Base-by-base conservation (phyloP, 108 stramenopile genomes). In the Discostella stelligeroides region DNA sequence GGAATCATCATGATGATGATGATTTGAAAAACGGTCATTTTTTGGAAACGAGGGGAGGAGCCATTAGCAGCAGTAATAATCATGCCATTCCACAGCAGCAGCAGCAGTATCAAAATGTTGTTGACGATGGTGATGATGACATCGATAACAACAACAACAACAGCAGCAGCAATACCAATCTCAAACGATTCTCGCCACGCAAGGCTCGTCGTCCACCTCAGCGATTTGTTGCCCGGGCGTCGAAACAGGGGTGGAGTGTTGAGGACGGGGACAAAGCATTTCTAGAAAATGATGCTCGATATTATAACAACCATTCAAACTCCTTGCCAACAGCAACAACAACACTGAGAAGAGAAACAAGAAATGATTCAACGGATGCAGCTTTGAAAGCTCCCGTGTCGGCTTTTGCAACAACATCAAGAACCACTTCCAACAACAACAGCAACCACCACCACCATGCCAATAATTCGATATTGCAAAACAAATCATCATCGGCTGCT, bases 141-240 rank as follows among this genome's bases (percentile, higher is more conserved):
- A 34, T 5, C 6, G 6, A 34, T 6, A 34, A 34, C 5, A 34
- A 6, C 34, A 34, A 34, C 6, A 5, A 34, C 34, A 34, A 34
- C 5, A 34, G 34, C 34, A 34, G 34, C 34, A 34, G 34, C 34
- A 34, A 34, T 34, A 34, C 5, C 34, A 34, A 34, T 34, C 34
- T n/a, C n/a, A n/a, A 34, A 34, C 34, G 34, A 34, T 34, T 5
- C 34, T 5, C 34, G 6, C 34, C 34, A 34, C 34, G 49, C 49
- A 15, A 24, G 4, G 20, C 1, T 1, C n/a, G 49, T 9, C 49
- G n/a, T 50, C 49, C 49, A 9, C 49, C 49, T 1, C 9, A 20
- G 21, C 49, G 46, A 51, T 70, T 60, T 37, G 41, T 70, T 8
- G 69, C 69, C 2, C 58, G 69, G 13, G 47, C 69, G 9, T 70